Evolutionary conservation across 441 rosid genomes (phyloP).

Genomic region (Mallotus repandus): DNA sequence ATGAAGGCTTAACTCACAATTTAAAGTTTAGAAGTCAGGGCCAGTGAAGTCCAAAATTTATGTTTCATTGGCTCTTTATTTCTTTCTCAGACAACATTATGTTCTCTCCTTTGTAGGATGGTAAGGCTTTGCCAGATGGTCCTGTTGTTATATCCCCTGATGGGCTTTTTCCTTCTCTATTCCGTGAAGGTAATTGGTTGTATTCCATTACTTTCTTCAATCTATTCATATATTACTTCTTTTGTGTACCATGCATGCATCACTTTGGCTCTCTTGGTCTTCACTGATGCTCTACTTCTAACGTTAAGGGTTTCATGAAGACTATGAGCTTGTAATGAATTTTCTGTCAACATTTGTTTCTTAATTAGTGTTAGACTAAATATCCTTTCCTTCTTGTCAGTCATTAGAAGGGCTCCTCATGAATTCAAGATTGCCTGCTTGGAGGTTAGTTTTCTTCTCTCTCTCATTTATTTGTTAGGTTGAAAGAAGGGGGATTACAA

Average conservation of each 20-base stretch:
- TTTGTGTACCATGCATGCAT: not conserved
- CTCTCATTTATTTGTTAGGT: constrained; percentile 3
- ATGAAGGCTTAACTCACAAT: constrained; percentile 9
- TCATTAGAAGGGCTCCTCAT: constrained; percentile 97
- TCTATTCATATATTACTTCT: not conserved
- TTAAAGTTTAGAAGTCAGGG: constrained; percentile 13
- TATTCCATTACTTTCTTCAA: not conserved
- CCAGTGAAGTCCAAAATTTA: constrained; percentile 10
- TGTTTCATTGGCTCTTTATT: not conserved
- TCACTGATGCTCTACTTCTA: not conserved
- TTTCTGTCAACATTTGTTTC: not conserved
- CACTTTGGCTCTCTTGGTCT: constrained; percentile 8
- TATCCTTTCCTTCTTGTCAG: constrained; percentile 37
- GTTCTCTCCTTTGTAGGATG: constrained; percentile 55
- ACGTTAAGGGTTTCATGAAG: not conserved
- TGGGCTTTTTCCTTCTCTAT: constrained; percentile 90
- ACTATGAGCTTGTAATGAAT: constrained; percentile 1
- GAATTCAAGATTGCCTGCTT: constrained; percentile 98
- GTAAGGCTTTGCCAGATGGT: constrained; percentile 92
- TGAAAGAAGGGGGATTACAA: not conserved
- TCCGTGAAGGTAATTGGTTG: constrained; percentile 72
- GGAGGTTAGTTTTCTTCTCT: constrained; percentile 63
- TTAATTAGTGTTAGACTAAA: constrained; percentile 20
- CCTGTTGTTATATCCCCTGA: constrained; percentile 98
- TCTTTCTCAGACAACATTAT: constrained; percentile 3